These are phyloP conservation scores for Ustilago bromivora DNA, from an alignment of 1,284 basidiomycete species.

Conservation along the genomic window DNA sequence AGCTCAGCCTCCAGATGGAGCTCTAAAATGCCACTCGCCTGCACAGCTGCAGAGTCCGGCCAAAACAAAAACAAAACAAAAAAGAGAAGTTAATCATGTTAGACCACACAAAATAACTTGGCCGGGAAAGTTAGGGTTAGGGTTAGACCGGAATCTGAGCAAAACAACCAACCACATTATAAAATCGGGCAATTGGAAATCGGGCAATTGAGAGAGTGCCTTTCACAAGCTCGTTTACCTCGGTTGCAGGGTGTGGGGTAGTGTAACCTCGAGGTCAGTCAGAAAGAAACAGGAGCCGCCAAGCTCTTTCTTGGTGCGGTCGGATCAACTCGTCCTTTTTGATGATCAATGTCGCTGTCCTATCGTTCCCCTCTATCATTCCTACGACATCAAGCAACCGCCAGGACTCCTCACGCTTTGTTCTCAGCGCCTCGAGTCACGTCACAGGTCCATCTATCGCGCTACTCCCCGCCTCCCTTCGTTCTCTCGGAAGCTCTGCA, in stretches of 20 bases:
- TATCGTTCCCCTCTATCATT: background rate
- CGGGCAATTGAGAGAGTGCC: background rate
- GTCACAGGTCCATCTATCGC: background rate
- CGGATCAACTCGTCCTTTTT: background rate
- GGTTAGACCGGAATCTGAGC: too few relatives aligned
- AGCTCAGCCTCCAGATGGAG: slow-evolving; percentile 11
- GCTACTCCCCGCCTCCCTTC: too few relatives aligned
- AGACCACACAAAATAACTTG: too few relatives aligned
- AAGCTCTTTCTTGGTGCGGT: background rate
- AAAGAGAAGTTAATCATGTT: background rate
- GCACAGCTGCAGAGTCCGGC: background rate
- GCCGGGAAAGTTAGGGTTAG: too few relatives aligned
- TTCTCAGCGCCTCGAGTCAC: background rate
- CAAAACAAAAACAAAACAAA: too few relatives aligned
- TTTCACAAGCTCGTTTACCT: background rate
- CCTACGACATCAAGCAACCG: background rate
- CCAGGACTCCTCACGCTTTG: background rate
- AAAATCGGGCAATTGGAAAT: too few relatives aligned
- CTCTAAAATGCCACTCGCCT: slow-evolving; percentile 6
- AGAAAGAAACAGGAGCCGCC: background rate
- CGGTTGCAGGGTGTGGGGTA: background rate
- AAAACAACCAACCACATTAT: too few relatives aligned
- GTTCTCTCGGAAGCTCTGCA: background rate
- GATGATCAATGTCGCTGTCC: background rate
- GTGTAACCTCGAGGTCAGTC: background rate